Evolutionary conservation across 768 basidiomycete species (phyloP).

Genomic region (Kwoniella mangroviensis): DNA sequence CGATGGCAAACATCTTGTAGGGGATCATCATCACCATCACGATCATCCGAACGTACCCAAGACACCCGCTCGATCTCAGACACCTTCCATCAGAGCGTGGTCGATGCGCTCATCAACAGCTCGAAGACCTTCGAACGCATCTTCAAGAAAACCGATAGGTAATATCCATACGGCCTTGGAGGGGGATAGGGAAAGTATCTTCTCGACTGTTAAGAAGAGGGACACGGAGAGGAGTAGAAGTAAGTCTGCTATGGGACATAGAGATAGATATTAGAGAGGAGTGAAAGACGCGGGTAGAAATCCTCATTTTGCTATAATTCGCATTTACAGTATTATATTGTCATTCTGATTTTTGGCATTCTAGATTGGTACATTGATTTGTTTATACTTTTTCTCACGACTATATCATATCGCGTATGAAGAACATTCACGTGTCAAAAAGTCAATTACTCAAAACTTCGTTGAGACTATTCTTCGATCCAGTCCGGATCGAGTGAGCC

Average conservation of each 20-base stretch:
- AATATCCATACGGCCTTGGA: neutral
- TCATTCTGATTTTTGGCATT: neutral
- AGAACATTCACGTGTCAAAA: neutral
- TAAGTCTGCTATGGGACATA: constrained; percentile 29
- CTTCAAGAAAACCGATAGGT: constrained; percentile 8
- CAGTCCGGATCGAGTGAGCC: neutral
- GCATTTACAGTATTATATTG: neutral
- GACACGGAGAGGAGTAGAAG: constrained; percentile 23
- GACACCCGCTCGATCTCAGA: constrained; percentile 25
- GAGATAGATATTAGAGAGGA: constrained; percentile 9
- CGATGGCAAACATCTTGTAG: constrained; percentile 53
- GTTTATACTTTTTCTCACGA: neutral
- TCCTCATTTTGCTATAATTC: neutral
- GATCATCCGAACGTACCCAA: constrained; percentile 22
- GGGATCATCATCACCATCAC: constrained; percentile 44
- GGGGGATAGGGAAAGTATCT: constrained; percentile 18
- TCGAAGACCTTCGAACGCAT: constrained; percentile 21
- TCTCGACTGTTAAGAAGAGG: constrained; percentile 22
- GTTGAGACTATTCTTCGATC: neutral
- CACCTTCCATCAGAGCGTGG: constrained; percentile 29
- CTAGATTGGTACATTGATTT: neutral
- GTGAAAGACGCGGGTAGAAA: neutral
- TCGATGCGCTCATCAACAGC: constrained; percentile 26
- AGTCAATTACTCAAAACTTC: neutral
- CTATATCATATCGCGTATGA: neutral